Percentiles rank a stretch among this genome's conserved stretches.
phyloP scores from a whole-genome alignment of 78 protist species.

The Creolimax fragrantissima region DNA sequence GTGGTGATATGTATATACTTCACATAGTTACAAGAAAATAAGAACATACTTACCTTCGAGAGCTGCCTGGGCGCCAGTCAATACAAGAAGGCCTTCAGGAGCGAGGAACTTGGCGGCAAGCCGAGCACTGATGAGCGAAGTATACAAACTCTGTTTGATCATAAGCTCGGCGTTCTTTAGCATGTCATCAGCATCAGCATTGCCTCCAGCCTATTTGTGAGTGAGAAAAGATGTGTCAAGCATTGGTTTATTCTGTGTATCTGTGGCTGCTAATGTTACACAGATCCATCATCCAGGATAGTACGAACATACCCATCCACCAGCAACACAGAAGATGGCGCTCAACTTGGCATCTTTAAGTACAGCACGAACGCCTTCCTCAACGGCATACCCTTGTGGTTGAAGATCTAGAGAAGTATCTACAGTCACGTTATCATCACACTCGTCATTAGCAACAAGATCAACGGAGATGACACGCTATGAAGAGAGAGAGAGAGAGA shows the following conservation, averaged over 20 bases:
- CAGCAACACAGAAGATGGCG: slow-evolving; percentile 48
- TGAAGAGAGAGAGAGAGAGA: neutral
- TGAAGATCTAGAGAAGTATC: neutral
- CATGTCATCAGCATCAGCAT: neutral
- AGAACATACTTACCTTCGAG: slow-evolving; percentile 35
- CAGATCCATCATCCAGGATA: no score
- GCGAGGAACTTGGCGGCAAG: slow-evolving; percentile 4
- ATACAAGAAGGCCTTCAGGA: slow-evolving; percentile 26
- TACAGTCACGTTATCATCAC: neutral
- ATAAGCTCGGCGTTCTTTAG: slow-evolving; percentile 35
- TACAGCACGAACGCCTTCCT: neutral
- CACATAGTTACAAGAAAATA: no score
- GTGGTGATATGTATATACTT: no score
- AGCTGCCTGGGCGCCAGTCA: slow-evolving; percentile 43
- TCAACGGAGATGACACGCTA: slow-evolving; percentile 25
- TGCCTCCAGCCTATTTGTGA: neutral
- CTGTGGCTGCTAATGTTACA: no score
- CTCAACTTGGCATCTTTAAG: slow-evolving; percentile 13
- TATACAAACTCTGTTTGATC: slow-evolving; percentile 33
- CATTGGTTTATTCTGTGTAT: no score
- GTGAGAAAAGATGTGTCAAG: no score
- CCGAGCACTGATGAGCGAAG: slow-evolving; percentile 35
- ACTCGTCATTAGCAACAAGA: slow-evolving; percentile 21
- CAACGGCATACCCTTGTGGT: neutral
- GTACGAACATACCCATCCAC: slow-evolving; percentile 57